A percentile compares a stretch with the other conserved stretches of the same genome.
These are phyloP conservation scores for Panicum hallii DNA, from an alignment of 202 grass and related monocot genomes.

Conservation along the genomic window DNA sequence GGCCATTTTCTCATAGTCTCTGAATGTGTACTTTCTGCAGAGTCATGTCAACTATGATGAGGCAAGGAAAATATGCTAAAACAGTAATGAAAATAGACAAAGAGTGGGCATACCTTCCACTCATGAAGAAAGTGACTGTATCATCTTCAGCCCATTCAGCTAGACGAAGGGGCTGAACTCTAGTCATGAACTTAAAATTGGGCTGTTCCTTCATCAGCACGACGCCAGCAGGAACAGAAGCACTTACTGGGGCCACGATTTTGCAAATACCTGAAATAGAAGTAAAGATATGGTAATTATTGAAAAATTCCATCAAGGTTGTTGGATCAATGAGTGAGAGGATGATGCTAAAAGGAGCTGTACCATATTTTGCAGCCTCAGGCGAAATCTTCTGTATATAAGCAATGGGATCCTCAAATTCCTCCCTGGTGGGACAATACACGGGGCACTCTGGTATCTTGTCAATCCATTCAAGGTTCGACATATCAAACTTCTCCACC, in stretches of 20 bases:
- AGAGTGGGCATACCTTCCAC: slow-evolving; percentile 68
- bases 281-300: neutral
- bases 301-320: neutral
- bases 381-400: slow-evolving; percentile 91
- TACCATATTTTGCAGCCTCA: slow-evolving; percentile 84
- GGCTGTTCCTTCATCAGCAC: slow-evolving; percentile 88
- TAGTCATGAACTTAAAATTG: slow-evolving; percentile 91
- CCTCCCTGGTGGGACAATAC: slow-evolving; percentile 77
- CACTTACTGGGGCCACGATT: slow-evolving; percentile 74
- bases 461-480: slow-evolving; percentile 80
- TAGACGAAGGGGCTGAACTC: slow-evolving; percentile 88
- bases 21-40: slow-evolving; percentile 94
- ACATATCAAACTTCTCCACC: slow-evolving; percentile 81
- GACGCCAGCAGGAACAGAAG: slow-evolving; percentile 79
- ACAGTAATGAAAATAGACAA: slow-evolving; percentile 1
- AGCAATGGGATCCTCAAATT: slow-evolving; percentile 82
- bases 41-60: slow-evolving; percentile 33
- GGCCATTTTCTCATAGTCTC: slow-evolving; percentile 96
- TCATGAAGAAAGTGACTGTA: slow-evolving; percentile 91
- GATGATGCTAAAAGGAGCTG: neutral
- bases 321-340: neutral
- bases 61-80: slow-evolving; percentile 20
- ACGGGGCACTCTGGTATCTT: slow-evolving; percentile 90
- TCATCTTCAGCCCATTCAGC: slow-evolving; percentile 86
- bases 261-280: slow-evolving; percentile 83